Conservation (phyloP, 768 basidiomycete genomes). For the Podaxis mareebaensis region DNA sequence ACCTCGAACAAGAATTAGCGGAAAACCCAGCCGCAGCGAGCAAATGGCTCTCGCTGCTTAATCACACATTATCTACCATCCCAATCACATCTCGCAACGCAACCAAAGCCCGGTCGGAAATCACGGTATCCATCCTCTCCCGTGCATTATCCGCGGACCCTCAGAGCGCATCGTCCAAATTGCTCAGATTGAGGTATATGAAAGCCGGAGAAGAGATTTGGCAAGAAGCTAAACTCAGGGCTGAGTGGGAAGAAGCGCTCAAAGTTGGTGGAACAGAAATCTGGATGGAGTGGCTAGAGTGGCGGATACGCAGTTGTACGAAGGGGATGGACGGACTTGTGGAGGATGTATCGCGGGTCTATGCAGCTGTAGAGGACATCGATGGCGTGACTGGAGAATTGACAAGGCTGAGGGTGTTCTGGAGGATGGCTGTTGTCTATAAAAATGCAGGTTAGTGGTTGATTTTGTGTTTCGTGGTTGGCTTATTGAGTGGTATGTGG, state of each 20-base stretch:
- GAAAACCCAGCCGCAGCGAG: conserved; percentile 51
- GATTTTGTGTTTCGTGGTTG: neutral
- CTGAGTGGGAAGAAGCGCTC: conserved; percentile 74
- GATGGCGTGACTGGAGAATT: conserved; percentile 46
- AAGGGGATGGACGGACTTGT: conserved; percentile 55
- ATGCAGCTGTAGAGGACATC: conserved; percentile 38
- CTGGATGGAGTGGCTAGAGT: conserved; percentile 82
- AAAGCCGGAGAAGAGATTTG: conserved; percentile 75
- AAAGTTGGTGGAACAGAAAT: conserved; percentile 53
- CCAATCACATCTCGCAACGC: conserved; percentile 70
- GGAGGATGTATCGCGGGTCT: conserved; percentile 48
- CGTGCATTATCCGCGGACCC: conserved; percentile 63
- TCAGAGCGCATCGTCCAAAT: conserved; percentile 46
- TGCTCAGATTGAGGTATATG: conserved; percentile 63
- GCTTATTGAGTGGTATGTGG: conserved; percentile 14
- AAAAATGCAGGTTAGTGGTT: conserved; percentile 60
- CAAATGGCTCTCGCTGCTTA: conserved; percentile 66
- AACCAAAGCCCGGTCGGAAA: conserved; percentile 65
- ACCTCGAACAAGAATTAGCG: conserved; percentile 55
- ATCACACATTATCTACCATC: conserved; percentile 61
- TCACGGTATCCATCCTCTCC: conserved; percentile 63
- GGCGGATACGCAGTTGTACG: conserved; percentile 55
- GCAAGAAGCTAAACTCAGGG: conserved; percentile 50
- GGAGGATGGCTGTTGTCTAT: conserved; percentile 66
- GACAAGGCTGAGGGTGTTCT: conserved; percentile 61